Evolutionary conservation across 31 red algal species (phyloP), one percentile per base, ranked within the genome.

Genomic region (Endocladia muricata): DNA sequence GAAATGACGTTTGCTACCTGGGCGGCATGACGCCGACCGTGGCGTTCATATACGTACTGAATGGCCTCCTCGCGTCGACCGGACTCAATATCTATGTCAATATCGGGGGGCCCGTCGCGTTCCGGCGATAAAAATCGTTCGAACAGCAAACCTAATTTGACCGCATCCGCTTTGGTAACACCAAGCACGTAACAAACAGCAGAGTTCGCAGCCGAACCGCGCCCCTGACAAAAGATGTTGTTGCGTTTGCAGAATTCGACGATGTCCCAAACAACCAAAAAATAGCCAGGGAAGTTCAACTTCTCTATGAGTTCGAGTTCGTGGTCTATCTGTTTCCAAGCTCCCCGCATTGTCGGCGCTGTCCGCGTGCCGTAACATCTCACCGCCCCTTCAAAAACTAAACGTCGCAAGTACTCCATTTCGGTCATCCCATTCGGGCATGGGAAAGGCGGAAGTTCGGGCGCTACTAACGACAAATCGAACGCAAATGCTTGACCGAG

Each of bases 81-180:
- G 39, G 77, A 44, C 19, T 47, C 44, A 52, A 94, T 85, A 61
- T 94, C 91, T n/a, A 83, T 76, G 44, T 94, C 91, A 44, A 94
- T 86, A 79, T 94, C 91, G 31, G 91, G 91, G 48, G 79, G 55
- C 36, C 35, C 51, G 31, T 26, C 54, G 35, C 91, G 79, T 65
- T 92, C 88, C 37, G 80, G 88, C 37, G 87, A 88, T 31, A 94
- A 33, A 60, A 94, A 94, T 1, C 91, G 64, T 52, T 94, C 91
- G 51, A 94, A 94, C 30, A 94, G 73, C 38, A 94, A 54, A 37
- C 65, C 79, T 58, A 84, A 68, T 37, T 91, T 80, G 17, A 94
- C 44, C 35, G 79, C 73, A 42, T 94, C 90, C 9, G 92, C 55
- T 22, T 89, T 47, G 34, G 90, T 94, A 26, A 94, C 92, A 21